Evolutionary conservation across 257 asterid genomes (phyloP), one percentile per base, ranked within the genome.

Genomic region (Lycium barbarum): DNA sequence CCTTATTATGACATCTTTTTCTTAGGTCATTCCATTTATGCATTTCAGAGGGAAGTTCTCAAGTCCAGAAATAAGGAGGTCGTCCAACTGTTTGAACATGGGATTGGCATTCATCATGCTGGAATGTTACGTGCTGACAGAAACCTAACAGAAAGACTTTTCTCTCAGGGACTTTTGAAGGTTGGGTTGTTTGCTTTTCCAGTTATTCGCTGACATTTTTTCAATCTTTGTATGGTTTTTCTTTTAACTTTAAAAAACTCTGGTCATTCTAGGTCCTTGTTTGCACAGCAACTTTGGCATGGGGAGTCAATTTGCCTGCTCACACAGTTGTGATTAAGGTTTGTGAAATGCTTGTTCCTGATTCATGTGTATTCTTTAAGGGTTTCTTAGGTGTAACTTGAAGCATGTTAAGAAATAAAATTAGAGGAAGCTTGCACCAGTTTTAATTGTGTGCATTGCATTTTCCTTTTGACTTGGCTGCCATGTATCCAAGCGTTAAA

Each of bases 291-390:
- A 96, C 99, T 83, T 90, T 96, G 91, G 99, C 99, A 22, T 96
- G 99, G 99, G 99, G 99, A 88, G 99, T 96, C 74, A 96, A 96
- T 92, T 93, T 96, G 86, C 99, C 99, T 80, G 99, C 99, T 91
- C 99, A 96, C 87, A 96, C 98, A 71, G 99, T 96, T 88, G 99
- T 96, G 91, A 96, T 96, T 87, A 96, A 96, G 99, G 99, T 96
- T 85, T 91, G 93, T 89, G 81, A 9, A 87, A 78, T 43, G 43
- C 73, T 87, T 70, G 57, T 63, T 68, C 68, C 68, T 20, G 47
- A 81, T 59, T 14, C 20, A 73, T n/a, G 45, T 84, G 53, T 57
- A 36, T 38, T 17, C 78, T 68, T 68, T 38, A 38, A 15, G 78
- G n/a, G 78, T 8, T 68, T 35, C 35, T 68, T 38, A 17, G 51